Percentiles rank a stretch among this genome's conserved stretches.
Conservation (phyloP, 495 filamentous ascomycete species). For the Penicillium silybi region DNA sequence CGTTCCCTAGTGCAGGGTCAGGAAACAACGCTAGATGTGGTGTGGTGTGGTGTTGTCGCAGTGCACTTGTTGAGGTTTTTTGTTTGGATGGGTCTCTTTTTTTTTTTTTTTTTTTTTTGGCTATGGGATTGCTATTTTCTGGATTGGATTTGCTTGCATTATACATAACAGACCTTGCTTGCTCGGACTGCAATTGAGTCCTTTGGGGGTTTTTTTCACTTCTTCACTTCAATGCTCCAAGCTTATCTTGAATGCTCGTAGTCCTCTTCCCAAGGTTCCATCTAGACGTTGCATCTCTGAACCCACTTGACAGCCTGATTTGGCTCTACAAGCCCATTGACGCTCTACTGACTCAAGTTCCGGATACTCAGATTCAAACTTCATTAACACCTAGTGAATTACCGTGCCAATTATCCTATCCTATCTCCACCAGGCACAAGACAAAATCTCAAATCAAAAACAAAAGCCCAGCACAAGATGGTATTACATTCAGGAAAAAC, state of each 20-base stretch:
- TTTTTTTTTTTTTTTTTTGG: neutral
- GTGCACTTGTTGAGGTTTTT: neutral
- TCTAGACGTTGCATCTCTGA: too few relatives aligned
- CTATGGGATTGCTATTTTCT: neutral
- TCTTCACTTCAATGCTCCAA: neutral
- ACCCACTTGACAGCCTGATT: too few relatives aligned
- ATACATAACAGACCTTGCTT: neutral
- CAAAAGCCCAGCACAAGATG: constrained; percentile 26
- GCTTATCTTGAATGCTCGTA: neutral
- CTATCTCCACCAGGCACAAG: neutral
- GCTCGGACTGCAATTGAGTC: neutral
- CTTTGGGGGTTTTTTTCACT: neutral
- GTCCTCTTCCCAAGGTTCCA: neutral
- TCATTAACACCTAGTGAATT: constrained; percentile 20
- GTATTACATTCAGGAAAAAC: constrained; percentile 36
- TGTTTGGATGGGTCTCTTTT: neutral
- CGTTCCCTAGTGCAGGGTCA: neutral
- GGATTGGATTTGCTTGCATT: neutral
- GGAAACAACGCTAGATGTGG: neutral
- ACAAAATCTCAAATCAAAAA: constrained; percentile 11
- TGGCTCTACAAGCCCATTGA: too few relatives aligned
- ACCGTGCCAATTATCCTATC: constrained; percentile 3
- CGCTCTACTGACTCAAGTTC: too few relatives aligned
- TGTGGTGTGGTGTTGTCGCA: constrained; percentile 1
- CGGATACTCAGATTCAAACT: neutral